Conservation (phyloP, 768 basidiomycete genomes). For the Tricholoma saponaceum region DNA sequence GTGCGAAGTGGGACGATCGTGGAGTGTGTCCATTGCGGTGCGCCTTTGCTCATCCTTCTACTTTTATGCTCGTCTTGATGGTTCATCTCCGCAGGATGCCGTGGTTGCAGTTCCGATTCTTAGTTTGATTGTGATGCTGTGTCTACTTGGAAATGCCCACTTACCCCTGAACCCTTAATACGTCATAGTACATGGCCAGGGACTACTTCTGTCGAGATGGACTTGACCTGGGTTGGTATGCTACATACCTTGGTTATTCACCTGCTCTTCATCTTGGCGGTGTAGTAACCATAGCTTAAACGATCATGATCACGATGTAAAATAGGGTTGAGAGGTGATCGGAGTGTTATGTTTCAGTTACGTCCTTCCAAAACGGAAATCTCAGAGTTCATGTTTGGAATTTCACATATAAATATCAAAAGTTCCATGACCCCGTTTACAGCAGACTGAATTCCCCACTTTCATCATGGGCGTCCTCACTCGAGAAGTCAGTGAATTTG, state of each 20-base stretch:
- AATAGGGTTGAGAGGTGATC: neutral
- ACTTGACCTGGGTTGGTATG: too few species aligned
- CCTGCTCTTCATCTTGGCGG: too few species aligned
- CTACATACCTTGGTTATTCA: too few species aligned
- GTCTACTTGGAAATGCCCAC: too few species aligned
- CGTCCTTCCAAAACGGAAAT: neutral
- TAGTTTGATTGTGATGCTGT: slow-evolving; percentile 29
- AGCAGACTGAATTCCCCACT: neutral
- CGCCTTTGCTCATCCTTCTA: slow-evolving; percentile 27
- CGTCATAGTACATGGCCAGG: too few species aligned
- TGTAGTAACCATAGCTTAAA: too few species aligned
- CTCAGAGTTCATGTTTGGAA: neutral
- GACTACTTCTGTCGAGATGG: too few species aligned
- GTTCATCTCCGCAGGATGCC: slow-evolving; percentile 56
- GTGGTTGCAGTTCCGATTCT: slow-evolving; percentile 89
- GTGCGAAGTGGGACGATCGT: slow-evolving; percentile 88
- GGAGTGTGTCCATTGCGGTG: slow-evolving; percentile 96
- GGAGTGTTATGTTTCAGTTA: slow-evolving; percentile 2
- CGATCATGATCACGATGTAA: too few species aligned
- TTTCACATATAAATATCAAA: neutral
- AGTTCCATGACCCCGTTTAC: neutral
- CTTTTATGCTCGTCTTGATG: slow-evolving; percentile 3
- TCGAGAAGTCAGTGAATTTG: slow-evolving; percentile 28
- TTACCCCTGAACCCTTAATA: neutral
- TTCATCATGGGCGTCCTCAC: slow-evolving; percentile 41